phyloP scores from a whole-genome alignment of 225 moss, liverwort and hornwort genomes.

The Antitrichia curtipendula region DNA sequence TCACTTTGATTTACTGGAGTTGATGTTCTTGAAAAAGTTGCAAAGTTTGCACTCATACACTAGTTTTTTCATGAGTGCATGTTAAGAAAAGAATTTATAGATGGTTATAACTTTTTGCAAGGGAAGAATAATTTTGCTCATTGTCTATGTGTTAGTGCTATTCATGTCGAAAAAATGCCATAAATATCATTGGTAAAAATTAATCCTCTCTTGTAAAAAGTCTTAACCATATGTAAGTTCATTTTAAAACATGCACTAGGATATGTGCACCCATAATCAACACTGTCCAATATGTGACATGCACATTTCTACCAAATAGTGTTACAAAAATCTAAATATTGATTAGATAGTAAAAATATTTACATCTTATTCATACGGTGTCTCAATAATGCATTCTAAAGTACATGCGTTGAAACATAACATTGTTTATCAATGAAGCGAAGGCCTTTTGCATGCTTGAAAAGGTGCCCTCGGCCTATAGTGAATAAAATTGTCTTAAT shows the following conservation, averaged over 20 bases:
- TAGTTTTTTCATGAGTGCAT: neutral
- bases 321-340: too few species aligned
- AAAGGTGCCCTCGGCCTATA: too few species aligned
- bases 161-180: neutral
- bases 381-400: too few species aligned
- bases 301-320: too few species aligned
- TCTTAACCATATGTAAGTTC: neutral
- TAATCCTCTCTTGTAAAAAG: rapidly evolving
- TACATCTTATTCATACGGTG: rapidly evolving
- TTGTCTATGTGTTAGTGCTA: neutral
- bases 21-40: too few species aligned
- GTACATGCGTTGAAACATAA: too few species aligned
- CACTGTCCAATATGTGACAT: too few species aligned
- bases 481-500: too few species aligned
- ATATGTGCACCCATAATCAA: neutral
- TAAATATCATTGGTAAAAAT: neutral
- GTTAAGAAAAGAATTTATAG: rapidly evolving
- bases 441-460: too few species aligned
- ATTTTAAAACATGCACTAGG: neutral
- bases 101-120: neutral
- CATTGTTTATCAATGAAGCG: too few species aligned
- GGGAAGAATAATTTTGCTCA: neutral
- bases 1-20: neutral
- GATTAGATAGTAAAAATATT: too few species aligned
- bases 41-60: too few species aligned